phyloP scores from a whole-genome alignment of 208 protist genomes.

The Wallacemonas rigidus region DNA sequence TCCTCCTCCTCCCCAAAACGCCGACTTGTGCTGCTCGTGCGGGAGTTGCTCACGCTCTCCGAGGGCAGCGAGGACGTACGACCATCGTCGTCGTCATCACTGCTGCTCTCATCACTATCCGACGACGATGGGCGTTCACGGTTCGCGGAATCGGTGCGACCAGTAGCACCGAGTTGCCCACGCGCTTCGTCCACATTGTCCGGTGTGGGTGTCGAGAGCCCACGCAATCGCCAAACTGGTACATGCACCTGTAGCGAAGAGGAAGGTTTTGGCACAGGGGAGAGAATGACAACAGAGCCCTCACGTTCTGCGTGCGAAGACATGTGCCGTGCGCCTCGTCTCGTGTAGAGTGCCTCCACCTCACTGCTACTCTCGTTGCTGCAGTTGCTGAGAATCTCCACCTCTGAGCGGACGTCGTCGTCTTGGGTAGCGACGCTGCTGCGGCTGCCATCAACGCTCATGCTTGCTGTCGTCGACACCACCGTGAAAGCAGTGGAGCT shows the following conservation, averaged over 20 bases:
- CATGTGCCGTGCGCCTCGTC: background rate
- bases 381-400: no score
- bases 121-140: no score
- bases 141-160: no score
- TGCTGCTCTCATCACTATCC: no score
- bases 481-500: no score
- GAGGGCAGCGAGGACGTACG: conserved; percentile 4
- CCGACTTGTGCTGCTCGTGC: background rate
- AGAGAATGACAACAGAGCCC: conserved; percentile 4
- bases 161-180: no score
- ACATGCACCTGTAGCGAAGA: no score
- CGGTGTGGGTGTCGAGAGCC: conserved; percentile 3
- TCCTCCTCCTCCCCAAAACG: conserved; percentile 15
- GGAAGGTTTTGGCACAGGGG: background rate
- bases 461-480: no score
- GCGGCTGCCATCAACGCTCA: no score
- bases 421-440: no score
- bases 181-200: background rate
- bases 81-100: background rate
- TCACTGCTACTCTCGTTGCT: conserved; percentile 4
- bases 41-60: background rate
- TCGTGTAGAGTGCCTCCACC: conserved; percentile 7
- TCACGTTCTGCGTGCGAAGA: background rate
- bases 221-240: background rate
- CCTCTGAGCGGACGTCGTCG: no score